phyloP scores from a whole-genome alignment of 805 yeast genomes.

The Kluyveromyces dobzhanskii region DNA sequence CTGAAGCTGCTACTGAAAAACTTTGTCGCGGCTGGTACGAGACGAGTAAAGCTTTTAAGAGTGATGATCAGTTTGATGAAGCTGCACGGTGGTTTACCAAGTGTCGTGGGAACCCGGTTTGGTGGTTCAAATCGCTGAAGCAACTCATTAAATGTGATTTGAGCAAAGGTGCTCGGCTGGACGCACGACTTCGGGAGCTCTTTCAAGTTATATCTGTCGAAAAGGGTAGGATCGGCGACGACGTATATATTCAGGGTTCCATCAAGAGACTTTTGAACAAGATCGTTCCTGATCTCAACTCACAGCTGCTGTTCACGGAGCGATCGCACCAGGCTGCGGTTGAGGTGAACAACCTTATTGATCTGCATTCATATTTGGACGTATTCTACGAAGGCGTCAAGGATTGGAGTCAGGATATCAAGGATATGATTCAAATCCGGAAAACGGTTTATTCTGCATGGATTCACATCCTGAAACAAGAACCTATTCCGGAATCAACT shows the following conservation, averaged over 20 bases:
- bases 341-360: background rate
- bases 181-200: background rate
- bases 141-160: constrained; percentile 5
- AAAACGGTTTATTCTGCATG: constrained; percentile 1
- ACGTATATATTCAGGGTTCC: background rate
- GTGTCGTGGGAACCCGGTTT: background rate
- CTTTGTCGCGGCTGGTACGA: constrained; percentile 6
- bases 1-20: background rate
- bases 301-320: background rate
- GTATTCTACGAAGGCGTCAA: background rate
- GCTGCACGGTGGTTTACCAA: constrained; percentile 8
- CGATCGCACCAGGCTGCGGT: background rate
- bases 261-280: constrained; percentile 1
- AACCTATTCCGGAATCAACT: background rate
- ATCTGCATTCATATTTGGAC: background rate
- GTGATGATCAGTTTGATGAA: constrained; percentile 10
- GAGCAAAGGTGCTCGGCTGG: background rate
- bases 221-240: background rate
- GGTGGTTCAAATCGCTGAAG: constrained; percentile 5
- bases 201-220: background rate
- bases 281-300: constrained; percentile 4
- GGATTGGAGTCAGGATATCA: background rate
- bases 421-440: background rate
- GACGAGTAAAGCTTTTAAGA: constrained; percentile 8
- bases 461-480: background rate